phyloP scores from a whole-genome alignment of 257 asterid species.

The Thymus quinquecostatus region DNA sequence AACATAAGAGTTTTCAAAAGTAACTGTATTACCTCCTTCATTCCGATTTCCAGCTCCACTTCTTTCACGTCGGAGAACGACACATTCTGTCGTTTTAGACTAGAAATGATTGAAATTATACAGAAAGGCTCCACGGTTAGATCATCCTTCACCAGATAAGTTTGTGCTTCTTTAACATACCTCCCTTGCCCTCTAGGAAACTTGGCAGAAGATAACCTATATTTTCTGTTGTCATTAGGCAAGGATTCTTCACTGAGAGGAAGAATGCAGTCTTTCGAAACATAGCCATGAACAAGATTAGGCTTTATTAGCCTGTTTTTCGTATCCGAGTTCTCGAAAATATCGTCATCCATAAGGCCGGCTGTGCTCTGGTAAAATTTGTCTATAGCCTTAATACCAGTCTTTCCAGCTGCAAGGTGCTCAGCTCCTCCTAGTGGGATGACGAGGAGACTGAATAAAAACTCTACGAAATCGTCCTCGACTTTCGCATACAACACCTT shows the following conservation, averaged over 20 bases:
- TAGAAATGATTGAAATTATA: background rate
- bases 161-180: background rate
- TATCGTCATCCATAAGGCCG: background rate
- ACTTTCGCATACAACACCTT: slow-evolving; percentile 22
- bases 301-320: slow-evolving; percentile 17
- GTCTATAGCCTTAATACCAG: background rate
- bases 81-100: background rate
- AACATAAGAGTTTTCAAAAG: too few species aligned
- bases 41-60: slow-evolving; percentile 20
- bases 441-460: slow-evolving; percentile 8
- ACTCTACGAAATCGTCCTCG: slow-evolving; percentile 22
- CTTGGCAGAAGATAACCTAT: background rate
- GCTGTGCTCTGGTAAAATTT: background rate
- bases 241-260: background rate
- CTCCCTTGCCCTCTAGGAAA: background rate
- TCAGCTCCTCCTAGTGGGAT: background rate
- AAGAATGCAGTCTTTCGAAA: background rate
- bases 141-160: background rate
- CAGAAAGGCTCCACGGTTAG: background rate
- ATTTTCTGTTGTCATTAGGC: background rate
- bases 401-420: background rate
- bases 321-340: background rate
- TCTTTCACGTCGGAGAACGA: slow-evolving; percentile 27
- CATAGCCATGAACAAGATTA: slow-evolving; percentile 5
- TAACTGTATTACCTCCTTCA: slow-evolving; percentile 29